Evolutionary conservation across 768 basidiomycete species (phyloP).

Genomic region (Boletellus ananas): DNA sequence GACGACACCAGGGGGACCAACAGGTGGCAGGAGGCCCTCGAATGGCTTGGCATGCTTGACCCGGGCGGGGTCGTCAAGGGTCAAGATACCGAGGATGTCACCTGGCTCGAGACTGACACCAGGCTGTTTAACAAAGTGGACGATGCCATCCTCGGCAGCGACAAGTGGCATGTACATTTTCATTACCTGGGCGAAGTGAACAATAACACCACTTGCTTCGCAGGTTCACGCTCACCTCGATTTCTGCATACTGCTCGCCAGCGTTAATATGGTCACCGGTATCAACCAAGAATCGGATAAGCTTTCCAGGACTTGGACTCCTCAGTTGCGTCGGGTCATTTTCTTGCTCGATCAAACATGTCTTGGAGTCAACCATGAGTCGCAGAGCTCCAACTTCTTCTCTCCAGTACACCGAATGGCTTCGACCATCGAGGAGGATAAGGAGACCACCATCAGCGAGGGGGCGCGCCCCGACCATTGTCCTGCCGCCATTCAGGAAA

Average conservation of each 20-base stretch:
- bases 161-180: slow-evolving; percentile 99
- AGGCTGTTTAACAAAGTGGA: slow-evolving; percentile 97
- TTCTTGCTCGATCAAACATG: slow-evolving; percentile 98
- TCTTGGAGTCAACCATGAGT: slow-evolving; percentile 95
- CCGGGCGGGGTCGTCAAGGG: slow-evolving; percentile 91
- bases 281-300: slow-evolving; percentile 91
- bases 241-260: slow-evolving; percentile 96
- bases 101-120: slow-evolving; percentile 96
- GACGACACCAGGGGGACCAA: slow-evolving; percentile 81
- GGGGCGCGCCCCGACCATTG: slow-evolving; percentile 86
- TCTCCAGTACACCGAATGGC: slow-evolving; percentile 96
- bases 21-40: slow-evolving; percentile 84
- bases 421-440: slow-evolving; percentile 86
- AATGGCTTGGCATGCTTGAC: slow-evolving; percentile 99
- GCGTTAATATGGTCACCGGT: slow-evolving; percentile 97
- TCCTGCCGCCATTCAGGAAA: slow-evolving; percentile 93
- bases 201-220: background rate
- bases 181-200: slow-evolving; percentile 61
- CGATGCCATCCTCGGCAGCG: slow-evolving; percentile 88
- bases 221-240: slow-evolving; percentile 62
- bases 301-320: slow-evolving; percentile 94
- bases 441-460: slow-evolving; percentile 94
- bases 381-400: slow-evolving; percentile 95
- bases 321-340: slow-evolving; percentile 97
- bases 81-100: slow-evolving; percentile 95